Evolutionary conservation across 306 rosid species (phyloP).

Genomic region (Trifolium repens): DNA sequence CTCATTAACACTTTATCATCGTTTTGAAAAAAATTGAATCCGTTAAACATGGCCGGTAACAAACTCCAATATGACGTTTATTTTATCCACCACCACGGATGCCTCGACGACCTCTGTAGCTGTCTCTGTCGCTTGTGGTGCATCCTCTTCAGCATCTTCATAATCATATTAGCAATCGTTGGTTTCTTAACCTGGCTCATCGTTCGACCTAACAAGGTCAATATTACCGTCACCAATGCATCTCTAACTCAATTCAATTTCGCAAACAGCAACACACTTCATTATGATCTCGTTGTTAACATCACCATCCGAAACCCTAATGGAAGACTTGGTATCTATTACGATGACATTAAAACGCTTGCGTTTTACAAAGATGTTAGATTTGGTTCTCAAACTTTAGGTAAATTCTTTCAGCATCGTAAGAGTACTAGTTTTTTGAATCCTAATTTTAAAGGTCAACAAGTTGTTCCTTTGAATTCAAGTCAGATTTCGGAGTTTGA

Average conservation of each 20-base stretch:
- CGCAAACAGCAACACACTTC: conserved; percentile 44
- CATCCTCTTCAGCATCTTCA: conserved; percentile 46
- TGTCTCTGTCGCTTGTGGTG: conserved; percentile 56
- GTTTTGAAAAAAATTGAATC: neutral
- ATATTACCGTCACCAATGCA: conserved; percentile 56
- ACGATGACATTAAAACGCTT: conserved; percentile 53
- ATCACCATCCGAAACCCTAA: conserved; percentile 65
- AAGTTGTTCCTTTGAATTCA: neutral
- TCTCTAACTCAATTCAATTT: conserved; percentile 54
- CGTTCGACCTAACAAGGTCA: conserved; percentile 57
- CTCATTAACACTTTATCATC: neutral
- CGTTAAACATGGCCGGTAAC: conserved; percentile 38
- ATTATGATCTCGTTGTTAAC: conserved; percentile 55
- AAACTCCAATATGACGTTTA: too few species aligned
- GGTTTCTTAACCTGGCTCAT: conserved; percentile 54
- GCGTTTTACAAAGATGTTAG: conserved; percentile 51
- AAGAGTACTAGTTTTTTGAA: conserved; percentile 46
- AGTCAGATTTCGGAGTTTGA: conserved; percentile 25
- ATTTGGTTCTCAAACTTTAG: conserved; percentile 33
- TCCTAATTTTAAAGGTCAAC: conserved; percentile 43
- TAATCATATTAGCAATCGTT: conserved; percentile 41
- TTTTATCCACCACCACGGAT: too few species aligned
- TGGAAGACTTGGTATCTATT: conserved; percentile 56
- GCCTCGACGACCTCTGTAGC: conserved; percentile 25
- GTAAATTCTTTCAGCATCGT: conserved; percentile 51